These are phyloP conservation scores for Acidiella bohemica DNA, from an alignment of 495 filamentous ascomycete genomes.

Conservation along the genomic window DNA sequence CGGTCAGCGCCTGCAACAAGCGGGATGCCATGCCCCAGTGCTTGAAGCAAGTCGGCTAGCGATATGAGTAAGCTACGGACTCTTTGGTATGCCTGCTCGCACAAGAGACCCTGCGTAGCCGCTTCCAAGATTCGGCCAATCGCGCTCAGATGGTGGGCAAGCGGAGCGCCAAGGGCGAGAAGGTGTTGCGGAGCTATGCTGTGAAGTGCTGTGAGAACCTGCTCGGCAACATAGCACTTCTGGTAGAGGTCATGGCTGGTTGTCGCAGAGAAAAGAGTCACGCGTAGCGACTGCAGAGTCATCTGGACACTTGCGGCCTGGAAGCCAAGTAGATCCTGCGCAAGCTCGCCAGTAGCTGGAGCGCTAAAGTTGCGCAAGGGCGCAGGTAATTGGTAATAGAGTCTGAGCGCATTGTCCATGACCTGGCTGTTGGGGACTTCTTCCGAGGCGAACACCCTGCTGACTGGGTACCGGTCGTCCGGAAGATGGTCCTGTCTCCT, in stretches of 20 bases:
- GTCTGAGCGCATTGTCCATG: conserved; percentile 30
- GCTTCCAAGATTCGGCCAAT: conserved; percentile 39
- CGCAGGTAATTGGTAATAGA: conserved; percentile 31
- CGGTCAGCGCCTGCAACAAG: conserved; percentile 31
- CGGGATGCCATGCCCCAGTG: conserved; percentile 33
- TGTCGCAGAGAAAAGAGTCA: conserved; percentile 35
- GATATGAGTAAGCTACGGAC: conserved; percentile 33
- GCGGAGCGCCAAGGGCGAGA: conserved; percentile 37
- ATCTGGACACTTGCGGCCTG: conserved; percentile 43
- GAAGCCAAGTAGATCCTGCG: conserved; percentile 34
- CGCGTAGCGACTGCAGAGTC: conserved; percentile 38
- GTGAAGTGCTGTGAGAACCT: conserved; percentile 35
- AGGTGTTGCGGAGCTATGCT: conserved; percentile 35
- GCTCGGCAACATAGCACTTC: conserved; percentile 36
- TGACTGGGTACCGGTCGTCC: conserved; percentile 22
- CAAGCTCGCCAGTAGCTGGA: conserved; percentile 26
- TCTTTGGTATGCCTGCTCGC: conserved; percentile 34
- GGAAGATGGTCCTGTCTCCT: not conserved
- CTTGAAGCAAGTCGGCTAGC: conserved; percentile 38
- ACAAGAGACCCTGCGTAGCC: conserved; percentile 36
- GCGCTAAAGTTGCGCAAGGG: conserved; percentile 27
- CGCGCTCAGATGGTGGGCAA: conserved; percentile 38
- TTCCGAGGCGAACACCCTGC: conserved; percentile 4
- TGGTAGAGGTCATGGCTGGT: conserved; percentile 29
- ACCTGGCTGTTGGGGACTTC: conserved; percentile 18